Evolutionary conservation across 371 early-diverging fungal species (phyloP), one percentile per base, ranked within the genome.

Genomic region (Smittium culicis): DNA sequence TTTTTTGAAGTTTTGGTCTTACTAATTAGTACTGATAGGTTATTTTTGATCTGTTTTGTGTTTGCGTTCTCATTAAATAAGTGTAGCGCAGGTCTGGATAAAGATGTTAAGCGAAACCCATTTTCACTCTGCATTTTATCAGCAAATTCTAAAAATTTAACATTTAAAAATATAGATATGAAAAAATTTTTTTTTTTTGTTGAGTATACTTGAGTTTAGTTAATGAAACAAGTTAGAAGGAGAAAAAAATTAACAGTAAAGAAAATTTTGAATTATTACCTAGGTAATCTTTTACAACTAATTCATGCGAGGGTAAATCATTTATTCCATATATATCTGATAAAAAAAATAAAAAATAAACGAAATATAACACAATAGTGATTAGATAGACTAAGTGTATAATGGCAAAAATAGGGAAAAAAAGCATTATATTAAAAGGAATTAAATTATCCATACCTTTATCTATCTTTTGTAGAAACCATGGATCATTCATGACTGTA

Each of bases 381-480:
- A n/a, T n/a, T n/a, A n/a, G n/a, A n/a, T n/a, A n/a, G n/a, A n/a
- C n/a, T n/a, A n/a, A n/a, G n/a, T n/a, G n/a, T n/a, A n/a, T n/a
- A n/a, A n/a, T n/a, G n/a, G n/a, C n/a, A n/a, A n/a, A n/a, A n/a
- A n/a, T n/a, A n/a, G n/a, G n/a, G n/a, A n/a, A n/a, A n/a, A n/a
- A n/a, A n/a, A n/a, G n/a, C n/a, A n/a, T n/a, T n/a, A n/a, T n/a
- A n/a, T n/a, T n/a, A n/a, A n/a, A n/a, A n/a, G n/a, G n/a, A n/a
- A n/a, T n/a, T n/a, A 29, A 59, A 32, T 59, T 16, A 27, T 5
- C 14, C n/a, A 11, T 59, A 59, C 60, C 63, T n/a, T 35, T 64
- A 30, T 64, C 65, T 45, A 64, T 29, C 5, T 29, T 27, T 45
- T 64, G 65, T 25, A 64, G 28, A 64, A 64, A 64, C 65, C 65